phyloP scores from a whole-genome alignment of 176 grass and related monocot species.

The Phoenix roebelenii region DNA sequence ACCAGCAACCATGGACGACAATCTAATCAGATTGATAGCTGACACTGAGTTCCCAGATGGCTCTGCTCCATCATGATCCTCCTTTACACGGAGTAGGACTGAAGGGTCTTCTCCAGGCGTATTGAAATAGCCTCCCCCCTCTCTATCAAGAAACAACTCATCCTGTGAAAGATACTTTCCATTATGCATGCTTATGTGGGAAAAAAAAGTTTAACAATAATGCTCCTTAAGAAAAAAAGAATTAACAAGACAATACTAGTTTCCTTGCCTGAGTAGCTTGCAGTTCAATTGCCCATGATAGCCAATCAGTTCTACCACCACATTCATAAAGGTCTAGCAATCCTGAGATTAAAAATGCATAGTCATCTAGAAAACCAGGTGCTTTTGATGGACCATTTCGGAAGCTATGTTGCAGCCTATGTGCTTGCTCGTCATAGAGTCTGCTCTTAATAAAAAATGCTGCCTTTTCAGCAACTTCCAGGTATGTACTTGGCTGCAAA shows the following conservation, averaged over 20 bases:
- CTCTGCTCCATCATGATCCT: conserved; percentile 96
- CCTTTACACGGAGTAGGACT: conserved; percentile 76
- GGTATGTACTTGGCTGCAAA: conserved; percentile 78
- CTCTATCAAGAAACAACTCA: conserved; percentile 72
- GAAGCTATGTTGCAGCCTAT: conserved; percentile 72
- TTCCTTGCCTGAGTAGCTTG: conserved; percentile 79
- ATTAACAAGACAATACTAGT: neutral
- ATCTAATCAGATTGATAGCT: conserved; percentile 79
- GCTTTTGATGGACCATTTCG: conserved; percentile 90
- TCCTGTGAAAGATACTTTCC: conserved; percentile 31
- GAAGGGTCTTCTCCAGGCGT: conserved; percentile 90
- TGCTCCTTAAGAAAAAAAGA: too few relatives aligned
- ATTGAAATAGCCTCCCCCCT: conserved; percentile 94
- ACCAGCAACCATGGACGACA: conserved; percentile 58
- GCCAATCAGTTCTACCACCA: conserved; percentile 75
- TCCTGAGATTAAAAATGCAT: conserved; percentile 79
- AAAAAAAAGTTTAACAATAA: too few relatives aligned
- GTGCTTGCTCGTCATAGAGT: conserved; percentile 48
- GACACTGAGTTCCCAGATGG: conserved; percentile 89
- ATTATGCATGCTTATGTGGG: too few relatives aligned
- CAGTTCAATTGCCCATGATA: conserved; percentile 65
- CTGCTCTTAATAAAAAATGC: conserved; percentile 69
- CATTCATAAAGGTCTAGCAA: conserved; percentile 85
- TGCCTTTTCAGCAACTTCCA: conserved; percentile 69
- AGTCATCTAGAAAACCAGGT: conserved; percentile 97